Conservation (phyloP, 1,284 basidiomycete species). For the Puccinia novopanici region DNA sequence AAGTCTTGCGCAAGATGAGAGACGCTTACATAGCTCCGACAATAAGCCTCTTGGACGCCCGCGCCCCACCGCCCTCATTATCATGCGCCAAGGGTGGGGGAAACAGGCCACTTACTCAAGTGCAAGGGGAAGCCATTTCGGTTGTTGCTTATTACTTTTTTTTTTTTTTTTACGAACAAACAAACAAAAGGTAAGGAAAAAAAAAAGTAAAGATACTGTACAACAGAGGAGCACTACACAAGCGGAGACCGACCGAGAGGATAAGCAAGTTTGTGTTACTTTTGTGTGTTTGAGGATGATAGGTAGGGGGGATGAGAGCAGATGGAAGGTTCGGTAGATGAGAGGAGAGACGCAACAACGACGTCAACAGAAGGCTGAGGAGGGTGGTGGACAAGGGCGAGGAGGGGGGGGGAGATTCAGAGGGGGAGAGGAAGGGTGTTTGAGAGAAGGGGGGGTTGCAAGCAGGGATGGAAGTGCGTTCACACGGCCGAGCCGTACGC, state of each 20-base stretch:
- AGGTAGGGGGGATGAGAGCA: background rate
- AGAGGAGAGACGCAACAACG: background rate
- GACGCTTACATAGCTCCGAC: too few species aligned
- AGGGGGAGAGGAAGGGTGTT: background rate
- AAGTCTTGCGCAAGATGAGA: too few species aligned
- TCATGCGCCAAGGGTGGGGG: too few species aligned
- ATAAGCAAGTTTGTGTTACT: background rate
- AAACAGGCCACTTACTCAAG: too few species aligned
- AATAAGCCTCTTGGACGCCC: too few species aligned
- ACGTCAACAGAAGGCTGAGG: background rate
- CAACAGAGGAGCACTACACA: too few species aligned
- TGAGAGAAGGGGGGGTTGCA: background rate
- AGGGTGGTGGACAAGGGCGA: background rate
- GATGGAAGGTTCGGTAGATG: background rate
- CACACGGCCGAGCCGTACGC: conserved; percentile 43
- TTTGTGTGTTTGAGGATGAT: background rate
- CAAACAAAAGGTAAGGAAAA: too few species aligned
- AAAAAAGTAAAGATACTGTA: too few species aligned
- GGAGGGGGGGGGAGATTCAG: background rate
- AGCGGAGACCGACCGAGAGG: background rate
- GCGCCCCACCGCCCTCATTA: too few species aligned
- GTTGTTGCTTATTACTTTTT: too few species aligned
- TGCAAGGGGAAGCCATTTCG: too few species aligned
- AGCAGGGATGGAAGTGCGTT: background rate
- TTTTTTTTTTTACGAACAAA: too few species aligned